Base-by-base conservation (phyloP, 768 basidiomycete species). In the Rhodotorula taiwanensis region DNA sequence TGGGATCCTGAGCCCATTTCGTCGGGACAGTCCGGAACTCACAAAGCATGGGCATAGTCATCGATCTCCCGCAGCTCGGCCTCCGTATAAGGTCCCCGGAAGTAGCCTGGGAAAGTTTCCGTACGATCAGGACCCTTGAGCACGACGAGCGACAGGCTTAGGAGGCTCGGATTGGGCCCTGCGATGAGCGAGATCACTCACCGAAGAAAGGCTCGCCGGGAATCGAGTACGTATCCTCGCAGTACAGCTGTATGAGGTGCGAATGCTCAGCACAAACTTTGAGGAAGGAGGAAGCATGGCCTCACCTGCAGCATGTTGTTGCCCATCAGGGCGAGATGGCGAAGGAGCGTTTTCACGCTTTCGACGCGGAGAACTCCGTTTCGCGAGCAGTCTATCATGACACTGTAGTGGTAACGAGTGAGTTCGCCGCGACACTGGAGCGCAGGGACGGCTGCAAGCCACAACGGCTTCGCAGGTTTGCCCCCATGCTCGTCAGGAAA, bases 361-460 rank as follows among this genome's bases (percentile, higher is more conserved):
- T 55, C 53, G 25, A 67, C 65, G 18, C 31, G 57, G 25, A 72
- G 53, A 2, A 72, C 71, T 4, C 71, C 71, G 41, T 72, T 72
- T 4, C 71, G 45, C 28, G 68, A 70, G 52, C 71, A 72, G 48
- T 72, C 71, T 23, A 72, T 62, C 71, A 72, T 65, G 41, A 65
- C 63, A 5, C 71, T 70, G 60, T 21, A 20, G 27, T 5, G 11
- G 34, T 20, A n/a, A n/a, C n/a, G n/a, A n/a, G n/a, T n/a, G n/a
- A n/a, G n/a, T n/a, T n/a, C n/a, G n/a, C n/a, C n/a, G n/a, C n/a
- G n/a, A n/a, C n/a, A n/a, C n/a, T n/a, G n/a, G n/a, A n/a, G n/a
- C n/a, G n/a, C n/a, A n/a, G n/a, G n/a, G n/a, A n/a, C n/a, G n/a
- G n/a, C n/a, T n/a, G n/a, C n/a, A n/a, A n/a, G n/a, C n/a, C n/a